Conservation (phyloP, 1,139 yeast species). For the Kodamaea arcana region DNA sequence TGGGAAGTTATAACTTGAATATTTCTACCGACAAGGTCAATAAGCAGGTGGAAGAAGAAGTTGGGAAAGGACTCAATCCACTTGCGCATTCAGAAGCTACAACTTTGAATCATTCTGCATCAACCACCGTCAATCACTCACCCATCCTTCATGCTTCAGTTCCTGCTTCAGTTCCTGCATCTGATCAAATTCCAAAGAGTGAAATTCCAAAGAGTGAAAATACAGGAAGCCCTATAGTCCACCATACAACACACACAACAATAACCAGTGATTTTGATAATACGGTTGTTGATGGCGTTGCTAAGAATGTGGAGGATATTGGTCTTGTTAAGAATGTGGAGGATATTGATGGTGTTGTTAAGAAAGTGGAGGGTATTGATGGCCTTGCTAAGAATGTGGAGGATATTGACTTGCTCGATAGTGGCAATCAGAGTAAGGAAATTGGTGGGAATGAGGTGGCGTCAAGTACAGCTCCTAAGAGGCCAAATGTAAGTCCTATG, state of each 20-base stretch:
- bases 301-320: neutral
- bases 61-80: neutral
- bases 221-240: neutral
- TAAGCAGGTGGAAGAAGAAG: neutral
- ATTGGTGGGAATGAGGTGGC: neutral
- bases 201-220: neutral
- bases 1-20: conserved; percentile 8
- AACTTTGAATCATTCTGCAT: neutral
- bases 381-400: neutral
- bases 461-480: neutral
- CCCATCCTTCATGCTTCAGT: neutral
- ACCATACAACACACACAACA: neutral
- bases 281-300: neutral
- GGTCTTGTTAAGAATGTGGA: neutral
- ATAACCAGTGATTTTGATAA: neutral
- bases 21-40: neutral
- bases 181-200: neutral
- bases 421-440: neutral
- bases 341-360: neutral
- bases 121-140: neutral
- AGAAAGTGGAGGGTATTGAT: neutral
- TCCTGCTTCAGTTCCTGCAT: neutral
- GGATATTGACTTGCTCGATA: neutral
- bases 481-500: neutral
- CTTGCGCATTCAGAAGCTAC: neutral